Base-by-base conservation (phyloP, 805 yeast species). In the Kodamaea nitidulidarum region DNA sequence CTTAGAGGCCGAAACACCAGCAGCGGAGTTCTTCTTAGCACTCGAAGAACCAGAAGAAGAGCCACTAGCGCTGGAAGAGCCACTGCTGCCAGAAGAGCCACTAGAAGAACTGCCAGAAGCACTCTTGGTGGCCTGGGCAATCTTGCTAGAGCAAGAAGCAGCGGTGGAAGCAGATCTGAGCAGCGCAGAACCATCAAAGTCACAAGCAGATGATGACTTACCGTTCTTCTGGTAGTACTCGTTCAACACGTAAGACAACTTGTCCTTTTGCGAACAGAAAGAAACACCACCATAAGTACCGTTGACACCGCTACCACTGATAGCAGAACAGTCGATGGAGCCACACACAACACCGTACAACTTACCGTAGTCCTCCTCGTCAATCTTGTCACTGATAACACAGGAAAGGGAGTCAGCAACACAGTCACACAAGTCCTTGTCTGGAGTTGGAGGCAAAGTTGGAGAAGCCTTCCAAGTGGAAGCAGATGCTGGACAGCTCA, bases 371-470 rank as follows among this genome's bases (percentile, higher is more conserved):
- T 83, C 81, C 3, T 71, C 71, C 11, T 54, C 50, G 43, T 65
- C 70, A 43, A 82, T 84, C 46, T 64, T 68, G 45, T 67, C 76
- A 25, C 65, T 48, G 40, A 84, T 75, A 46, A 81, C 83, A 76
- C 95, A 84, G 15, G 60, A 38, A 49, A 74, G 66, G 9, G 88
- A 63, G 18, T 52, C 50, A 25, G 71, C 54, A 67, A 82, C 68
- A 70, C 95, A 84, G 44, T 72, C 65, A 71, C 93, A 84, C 40
- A 75, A 67, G 33, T 58, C 71, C 36, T 71, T 57, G 53, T 83
- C 73, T 48, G 95, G 95, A 38, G 88, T 80, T 61, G 93, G 95
- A 54, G 95, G 95, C 56, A 84, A 70, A 22, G 54, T 61, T n/a
- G 81, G 70, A 22, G 79, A 59, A 40, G 88, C 93, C 41, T 63